These are phyloP conservation scores for Fusarium mundagurra DNA, from an alignment of 2,329 filamentous ascomycete genomes.

Conservation along the genomic window DNA sequence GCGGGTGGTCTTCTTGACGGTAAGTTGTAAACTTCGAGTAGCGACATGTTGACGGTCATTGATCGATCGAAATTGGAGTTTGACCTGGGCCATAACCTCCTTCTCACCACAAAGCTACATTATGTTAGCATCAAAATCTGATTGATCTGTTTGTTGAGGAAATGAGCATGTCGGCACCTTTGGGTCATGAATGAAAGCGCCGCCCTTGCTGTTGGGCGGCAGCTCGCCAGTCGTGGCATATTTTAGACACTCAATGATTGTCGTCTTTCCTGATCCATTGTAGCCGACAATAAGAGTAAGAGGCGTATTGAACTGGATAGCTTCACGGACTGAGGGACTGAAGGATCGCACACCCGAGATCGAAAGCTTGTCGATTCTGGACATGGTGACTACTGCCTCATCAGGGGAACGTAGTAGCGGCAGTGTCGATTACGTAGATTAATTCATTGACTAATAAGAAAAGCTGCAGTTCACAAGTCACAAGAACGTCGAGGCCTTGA, in stretches of 20 bases:
- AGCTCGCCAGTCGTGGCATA: slow-evolving; percentile 96
- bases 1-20: slow-evolving; percentile 81
- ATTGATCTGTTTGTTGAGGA: neutral
- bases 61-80: slow-evolving; percentile 84
- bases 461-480: neutral
- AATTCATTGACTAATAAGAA: neutral
- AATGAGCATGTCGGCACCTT: slow-evolving; percentile 63
- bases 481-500: neutral
- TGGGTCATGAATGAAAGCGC: slow-evolving; percentile 97
- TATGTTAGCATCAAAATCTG: slow-evolving; percentile 7
- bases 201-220: slow-evolving; percentile 88
- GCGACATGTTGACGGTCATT: slow-evolving; percentile 83
- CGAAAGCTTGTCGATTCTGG: slow-evolving; percentile 88
- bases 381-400: slow-evolving; percentile 58
- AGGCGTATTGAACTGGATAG: slow-evolving; percentile 88
- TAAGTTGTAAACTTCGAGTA: slow-evolving; percentile 85
- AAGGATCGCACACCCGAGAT: slow-evolving; percentile 89
- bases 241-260: slow-evolving; percentile 98
- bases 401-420: neutral
- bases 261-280: slow-evolving; percentile 98
- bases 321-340: slow-evolving; percentile 76
- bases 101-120: slow-evolving; percentile 79
- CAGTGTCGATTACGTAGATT: neutral
- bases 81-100: slow-evolving; percentile 90
- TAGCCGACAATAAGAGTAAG: slow-evolving; percentile 96